phyloP scores from a whole-genome alignment of 495 filamentous ascomycete species.

The Staphylotrichum tortipilum region DNA sequence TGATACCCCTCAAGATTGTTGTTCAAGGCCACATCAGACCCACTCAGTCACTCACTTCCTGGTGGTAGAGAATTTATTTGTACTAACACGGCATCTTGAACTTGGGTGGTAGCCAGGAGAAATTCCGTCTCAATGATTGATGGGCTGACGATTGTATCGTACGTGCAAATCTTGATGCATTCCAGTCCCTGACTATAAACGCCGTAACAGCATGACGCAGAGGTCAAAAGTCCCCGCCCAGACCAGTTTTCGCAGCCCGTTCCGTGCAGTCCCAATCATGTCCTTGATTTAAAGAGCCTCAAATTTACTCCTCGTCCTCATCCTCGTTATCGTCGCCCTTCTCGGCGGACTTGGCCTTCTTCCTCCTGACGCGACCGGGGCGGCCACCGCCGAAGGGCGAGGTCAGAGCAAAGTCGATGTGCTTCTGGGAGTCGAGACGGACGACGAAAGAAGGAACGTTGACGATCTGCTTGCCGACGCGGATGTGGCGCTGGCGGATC shows the following conservation, averaged over 20 bases:
- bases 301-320: constrained; percentile 76
- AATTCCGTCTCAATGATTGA: constrained; percentile 3
- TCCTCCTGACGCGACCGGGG: constrained; percentile 91
- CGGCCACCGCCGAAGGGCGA: constrained; percentile 97
- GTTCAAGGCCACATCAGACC: neutral
- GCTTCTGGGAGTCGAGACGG: constrained; percentile 99
- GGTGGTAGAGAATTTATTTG: too few relatives aligned
- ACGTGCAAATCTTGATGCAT: constrained; percentile 23
- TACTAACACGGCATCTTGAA: too few relatives aligned
- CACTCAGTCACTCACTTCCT: neutral
- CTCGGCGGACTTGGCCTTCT: constrained; percentile 96
- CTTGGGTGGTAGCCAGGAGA: neutral
- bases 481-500: constrained; percentile 98
- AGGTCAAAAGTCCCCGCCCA: constrained; percentile 22
- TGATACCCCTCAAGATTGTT: constrained; percentile 21
- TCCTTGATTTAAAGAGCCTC: constrained; percentile 18
- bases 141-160: constrained; percentile 11
- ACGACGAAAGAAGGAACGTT: constrained; percentile 99
- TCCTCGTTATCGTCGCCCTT: constrained; percentile 76
- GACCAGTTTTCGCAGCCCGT: constrained; percentile 34
- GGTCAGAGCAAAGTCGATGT: constrained; percentile 97
- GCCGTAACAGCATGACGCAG: constrained; percentile 26
- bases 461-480: constrained; percentile 99
- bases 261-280: constrained; percentile 25
- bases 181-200: constrained; percentile 23